Base-by-base conservation (phyloP, 257 asterid species). In the Solanum chmielewskii region DNA sequence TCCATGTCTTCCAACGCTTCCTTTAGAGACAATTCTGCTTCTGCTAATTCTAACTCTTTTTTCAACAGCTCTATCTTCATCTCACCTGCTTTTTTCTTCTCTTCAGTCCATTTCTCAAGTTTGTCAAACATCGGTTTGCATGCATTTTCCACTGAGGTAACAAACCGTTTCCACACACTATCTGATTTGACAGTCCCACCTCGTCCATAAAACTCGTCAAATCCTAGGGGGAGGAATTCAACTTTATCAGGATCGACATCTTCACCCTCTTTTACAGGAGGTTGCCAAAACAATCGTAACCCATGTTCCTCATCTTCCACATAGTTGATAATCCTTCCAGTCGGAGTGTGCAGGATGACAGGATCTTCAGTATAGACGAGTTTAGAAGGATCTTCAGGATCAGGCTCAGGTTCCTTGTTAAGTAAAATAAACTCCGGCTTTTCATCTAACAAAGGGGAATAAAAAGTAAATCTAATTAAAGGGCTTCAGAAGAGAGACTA, bases 231-330 rank as follows among this genome's bases (percentile, higher is more conserved):
- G 62, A 97, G 95, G 90, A 95, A 94, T 85, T 90, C 91, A 45
- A 83, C 94, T 73, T 94, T 89, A 15, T 92, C 96, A 20, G 95
- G 96, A 87, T 93, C 92, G 29, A 92, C 86, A 18, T 93, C 96
- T 87, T 90, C 94, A 7, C 93, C 96, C 64, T 93, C 97, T 87
- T 92, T 60, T 41, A 86, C 4, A 21, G 92, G 88, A 14, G 99
- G 99, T 49, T 93, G 98, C 99, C 99, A 97, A 88, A 93, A 97
- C 83, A 95, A 89, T 31, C 98, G 93, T 68, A 97, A 42, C 6
- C 99, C 99, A 69, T 96, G 92, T 86, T 96, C 99, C 85, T 97
- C 99, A 66, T 97, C 99, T 9, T 97, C 99, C 73, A 96, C 90
- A 69, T 94, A 95, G 88, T 96, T 93, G 88, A 97, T 97, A 27